These are phyloP conservation scores for Papiliotrema fonsecae DNA, from an alignment of 1,284 basidiomycete species.

Conservation along the genomic window DNA sequence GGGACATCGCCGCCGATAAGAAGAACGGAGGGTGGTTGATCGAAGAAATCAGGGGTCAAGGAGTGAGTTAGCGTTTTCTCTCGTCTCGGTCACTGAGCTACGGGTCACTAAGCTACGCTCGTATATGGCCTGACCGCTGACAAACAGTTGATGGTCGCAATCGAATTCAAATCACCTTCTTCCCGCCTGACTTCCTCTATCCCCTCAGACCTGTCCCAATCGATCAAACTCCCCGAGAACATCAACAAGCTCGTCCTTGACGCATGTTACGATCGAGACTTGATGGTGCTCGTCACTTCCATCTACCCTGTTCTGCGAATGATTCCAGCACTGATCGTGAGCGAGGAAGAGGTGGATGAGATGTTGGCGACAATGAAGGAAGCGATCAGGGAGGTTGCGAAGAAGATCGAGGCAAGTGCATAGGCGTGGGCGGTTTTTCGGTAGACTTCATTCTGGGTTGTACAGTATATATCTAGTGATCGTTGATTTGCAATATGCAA, in stretches of 20 bases:
- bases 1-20: conserved; percentile 44
- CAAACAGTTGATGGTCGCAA: conserved; percentile 62
- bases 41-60: conserved; percentile 70
- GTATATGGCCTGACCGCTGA: background rate
- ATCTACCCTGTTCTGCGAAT: conserved; percentile 51
- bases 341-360: conserved; percentile 56
- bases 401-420: conserved; percentile 4
- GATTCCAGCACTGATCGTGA: conserved; percentile 63
- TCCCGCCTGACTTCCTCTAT: conserved; percentile 19
- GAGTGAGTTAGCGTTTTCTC: conserved; percentile 39
- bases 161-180: conserved; percentile 57
- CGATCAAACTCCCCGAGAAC: conserved; percentile 53
- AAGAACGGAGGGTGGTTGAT: conserved; percentile 54
- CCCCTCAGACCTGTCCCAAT: conserved; percentile 33
- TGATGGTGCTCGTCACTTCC: conserved; percentile 55
- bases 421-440: background rate
- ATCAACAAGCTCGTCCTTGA: conserved; percentile 65
- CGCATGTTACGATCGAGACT: conserved; percentile 71
- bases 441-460: no score
- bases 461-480: no score
- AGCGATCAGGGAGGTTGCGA: conserved; percentile 14
- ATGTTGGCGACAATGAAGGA: conserved; percentile 56
- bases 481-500: no score
- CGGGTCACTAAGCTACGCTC: no score
- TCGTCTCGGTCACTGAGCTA: no score